Percentiles rank a stretch among this genome's conserved stretches.
Evolutionary conservation across 1,284 basidiomycete species (phyloP).

Genomic region (Stereum hirsutum): DNA sequence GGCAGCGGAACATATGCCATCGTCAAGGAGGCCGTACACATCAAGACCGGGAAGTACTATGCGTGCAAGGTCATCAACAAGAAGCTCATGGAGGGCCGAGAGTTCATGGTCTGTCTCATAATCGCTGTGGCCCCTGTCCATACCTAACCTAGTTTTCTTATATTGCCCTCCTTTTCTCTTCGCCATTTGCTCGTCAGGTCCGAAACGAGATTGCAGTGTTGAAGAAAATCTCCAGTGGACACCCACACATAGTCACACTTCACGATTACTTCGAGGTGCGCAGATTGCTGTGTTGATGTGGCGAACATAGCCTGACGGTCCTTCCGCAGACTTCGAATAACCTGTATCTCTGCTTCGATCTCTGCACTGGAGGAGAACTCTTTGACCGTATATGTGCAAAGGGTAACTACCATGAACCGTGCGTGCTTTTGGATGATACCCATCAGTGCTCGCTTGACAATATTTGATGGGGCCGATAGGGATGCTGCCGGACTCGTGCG

Average conservation of each 20-base stretch:
- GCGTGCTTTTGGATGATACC: conserved; percentile 17
- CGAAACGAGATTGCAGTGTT: conserved; percentile 96
- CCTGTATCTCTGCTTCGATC: conserved; percentile 90
- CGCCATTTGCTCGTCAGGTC: conserved; percentile 45
- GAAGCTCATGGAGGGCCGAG: conserved; percentile 92
- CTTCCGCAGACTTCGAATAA: conserved; percentile 76
- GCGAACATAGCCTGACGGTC: background rate
- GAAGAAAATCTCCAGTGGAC: conserved; percentile 89
- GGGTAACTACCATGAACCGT: conserved; percentile 95
- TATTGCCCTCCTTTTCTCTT: background rate
- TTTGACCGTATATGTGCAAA: conserved; percentile 98
- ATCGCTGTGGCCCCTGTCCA: no score
- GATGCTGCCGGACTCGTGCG: conserved; percentile 89
- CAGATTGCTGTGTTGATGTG: background rate
- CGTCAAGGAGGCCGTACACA: conserved; percentile 93
- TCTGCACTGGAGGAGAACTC: conserved; percentile 96
- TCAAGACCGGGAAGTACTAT: conserved; percentile 80
- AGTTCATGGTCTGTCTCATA: conserved; percentile 65
- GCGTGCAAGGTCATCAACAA: conserved; percentile 97
- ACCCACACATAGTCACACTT: conserved; percentile 83
- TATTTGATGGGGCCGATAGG: conserved; percentile 25
- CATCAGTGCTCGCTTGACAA: background rate
- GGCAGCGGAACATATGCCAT: conserved; percentile 91
- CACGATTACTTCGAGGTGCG: conserved; percentile 95
- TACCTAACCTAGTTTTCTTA: conserved; percentile 4